phyloP scores from a whole-genome alignment of 2,329 filamentous ascomycete genomes.

The Beauveria varroae region DNA sequence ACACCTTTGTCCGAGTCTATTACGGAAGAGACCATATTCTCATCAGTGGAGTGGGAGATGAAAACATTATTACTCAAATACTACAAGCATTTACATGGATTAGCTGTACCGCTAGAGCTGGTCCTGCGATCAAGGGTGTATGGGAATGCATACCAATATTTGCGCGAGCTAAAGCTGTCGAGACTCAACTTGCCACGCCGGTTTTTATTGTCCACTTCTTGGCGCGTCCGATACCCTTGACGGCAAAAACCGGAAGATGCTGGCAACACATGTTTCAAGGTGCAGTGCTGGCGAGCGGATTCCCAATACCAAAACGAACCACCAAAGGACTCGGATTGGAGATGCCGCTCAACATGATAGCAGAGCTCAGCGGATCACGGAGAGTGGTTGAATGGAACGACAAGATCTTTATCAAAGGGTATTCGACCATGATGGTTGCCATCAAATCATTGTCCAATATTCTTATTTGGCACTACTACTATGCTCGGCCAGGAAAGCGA shows the following conservation, averaged over 20 bases:
- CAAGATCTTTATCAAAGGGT: not conserved
- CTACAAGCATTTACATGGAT: not conserved
- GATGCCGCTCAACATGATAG: not conserved
- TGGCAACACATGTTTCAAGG: not conserved
- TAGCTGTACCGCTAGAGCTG: not conserved
- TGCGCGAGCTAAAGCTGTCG: not conserved
- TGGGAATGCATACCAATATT: not conserved
- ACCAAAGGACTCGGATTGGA: not conserved
- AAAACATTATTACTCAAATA: not conserved
- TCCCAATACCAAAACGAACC: not conserved
- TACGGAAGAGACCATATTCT: not conserved
- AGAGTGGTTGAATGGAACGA: not conserved
- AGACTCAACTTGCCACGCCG: not conserved
- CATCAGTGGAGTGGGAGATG: not conserved
- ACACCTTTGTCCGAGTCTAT: not conserved
- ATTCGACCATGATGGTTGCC: not conserved
- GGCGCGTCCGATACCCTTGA: not conserved
- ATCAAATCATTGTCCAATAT: not conserved
- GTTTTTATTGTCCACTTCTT: not conserved
- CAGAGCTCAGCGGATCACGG: not conserved
- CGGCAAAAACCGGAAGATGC: not conserved
- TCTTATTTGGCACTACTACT: not conserved
- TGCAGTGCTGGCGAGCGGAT: not conserved
- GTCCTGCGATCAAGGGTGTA: not conserved
- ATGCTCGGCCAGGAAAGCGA: not conserved